phyloP scores from a whole-genome alignment of 2,329 filamentous ascomycete genomes.

The Aspergillus pseudoviridinutans region DNA sequence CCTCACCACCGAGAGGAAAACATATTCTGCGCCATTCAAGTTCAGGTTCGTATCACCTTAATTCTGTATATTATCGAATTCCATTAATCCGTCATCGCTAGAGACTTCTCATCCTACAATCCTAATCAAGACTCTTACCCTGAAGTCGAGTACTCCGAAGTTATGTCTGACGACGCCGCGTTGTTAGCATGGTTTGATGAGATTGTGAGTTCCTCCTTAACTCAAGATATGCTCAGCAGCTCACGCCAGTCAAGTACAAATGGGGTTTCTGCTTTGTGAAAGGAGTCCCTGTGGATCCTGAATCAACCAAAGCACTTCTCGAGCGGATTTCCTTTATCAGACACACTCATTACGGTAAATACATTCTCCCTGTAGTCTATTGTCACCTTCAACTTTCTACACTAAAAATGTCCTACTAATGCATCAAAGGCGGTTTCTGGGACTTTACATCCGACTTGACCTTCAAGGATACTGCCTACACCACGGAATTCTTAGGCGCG shows the following conservation, averaged over 20 bases:
- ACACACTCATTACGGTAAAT: slow-evolving; percentile 81
- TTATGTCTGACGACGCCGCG: slow-evolving; percentile 56
- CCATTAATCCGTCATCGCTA: slow-evolving; percentile 9
- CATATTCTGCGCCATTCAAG: slow-evolving; percentile 1
- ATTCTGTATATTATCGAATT: not conserved
- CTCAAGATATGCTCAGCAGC: not conserved
- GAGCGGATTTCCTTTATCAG: slow-evolving; percentile 82
- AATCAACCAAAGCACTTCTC: slow-evolving; percentile 70
- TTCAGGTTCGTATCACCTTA: slow-evolving; percentile 15
- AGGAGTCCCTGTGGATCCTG: slow-evolving; percentile 63
- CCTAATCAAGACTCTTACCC: slow-evolving; percentile 49
- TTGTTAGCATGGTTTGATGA: slow-evolving; percentile 60
- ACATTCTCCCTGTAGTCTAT: slow-evolving; percentile 16
- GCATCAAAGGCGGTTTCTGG: slow-evolving; percentile 57
- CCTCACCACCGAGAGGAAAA: slow-evolving; percentile 23
- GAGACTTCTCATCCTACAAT: slow-evolving; percentile 38
- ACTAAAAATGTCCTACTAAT: not conserved
- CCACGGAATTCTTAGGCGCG: slow-evolving; percentile 71
- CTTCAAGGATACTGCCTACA: slow-evolving; percentile 88
- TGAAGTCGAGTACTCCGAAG: slow-evolving; percentile 55
- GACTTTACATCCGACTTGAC: slow-evolving; percentile 89
- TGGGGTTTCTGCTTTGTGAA: slow-evolving; percentile 77
- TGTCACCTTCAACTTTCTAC: not conserved
- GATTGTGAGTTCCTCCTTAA: slow-evolving; percentile 43
- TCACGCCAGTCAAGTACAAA: slow-evolving; percentile 47